Evolutionary conservation across 768 basidiomycete genomes (phyloP).

Genomic region (Podaxis sp.): DNA sequence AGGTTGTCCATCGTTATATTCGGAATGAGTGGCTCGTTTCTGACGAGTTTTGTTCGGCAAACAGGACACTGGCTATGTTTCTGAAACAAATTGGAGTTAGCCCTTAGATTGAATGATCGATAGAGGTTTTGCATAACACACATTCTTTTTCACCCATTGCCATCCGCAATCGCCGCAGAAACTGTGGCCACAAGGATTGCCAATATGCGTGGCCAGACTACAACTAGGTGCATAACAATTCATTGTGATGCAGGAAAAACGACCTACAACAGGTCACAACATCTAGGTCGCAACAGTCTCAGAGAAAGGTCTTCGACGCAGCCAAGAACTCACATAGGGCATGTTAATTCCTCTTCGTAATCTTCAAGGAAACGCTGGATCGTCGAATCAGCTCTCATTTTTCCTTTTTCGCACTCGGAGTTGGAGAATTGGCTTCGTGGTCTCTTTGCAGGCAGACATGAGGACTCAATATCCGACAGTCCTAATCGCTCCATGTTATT

Average conservation of each 20-base stretch:
- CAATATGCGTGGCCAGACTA: slow-evolving; percentile 61
- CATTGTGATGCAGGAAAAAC: neutral
- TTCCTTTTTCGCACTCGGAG: slow-evolving; percentile 40
- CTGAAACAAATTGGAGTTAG: slow-evolving; percentile 27
- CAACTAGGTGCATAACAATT: neutral
- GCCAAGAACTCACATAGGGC: slow-evolving; percentile 61
- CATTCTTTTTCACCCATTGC: slow-evolving; percentile 58
- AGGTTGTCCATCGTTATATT: slow-evolving; percentile 63
- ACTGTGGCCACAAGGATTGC: slow-evolving; percentile 75
- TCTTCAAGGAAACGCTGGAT: slow-evolving; percentile 34
- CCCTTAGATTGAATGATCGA: slow-evolving; percentile 3
- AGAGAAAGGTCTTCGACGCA: slow-evolving; percentile 5
- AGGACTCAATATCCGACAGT: slow-evolving; percentile 1
- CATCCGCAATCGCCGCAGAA: slow-evolving; percentile 69
- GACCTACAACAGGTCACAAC: slow-evolving; percentile 69
- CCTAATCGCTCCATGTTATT: neutral
- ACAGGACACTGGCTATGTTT: slow-evolving; percentile 50
- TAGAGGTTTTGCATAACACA: slow-evolving; percentile 26
- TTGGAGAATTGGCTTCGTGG: slow-evolving; percentile 13
- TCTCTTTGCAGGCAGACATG: slow-evolving; percentile 19
- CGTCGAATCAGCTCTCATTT: slow-evolving; percentile 33
- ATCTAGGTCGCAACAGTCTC: slow-evolving; percentile 40
- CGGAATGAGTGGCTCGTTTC: slow-evolving; percentile 51
- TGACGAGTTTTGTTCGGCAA: slow-evolving; percentile 52
- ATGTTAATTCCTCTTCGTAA: slow-evolving; percentile 67